Base-by-base conservation (phyloP, 2,329 filamentous ascomycete genomes). In the Rhinocladiella mackenziei region DNA sequence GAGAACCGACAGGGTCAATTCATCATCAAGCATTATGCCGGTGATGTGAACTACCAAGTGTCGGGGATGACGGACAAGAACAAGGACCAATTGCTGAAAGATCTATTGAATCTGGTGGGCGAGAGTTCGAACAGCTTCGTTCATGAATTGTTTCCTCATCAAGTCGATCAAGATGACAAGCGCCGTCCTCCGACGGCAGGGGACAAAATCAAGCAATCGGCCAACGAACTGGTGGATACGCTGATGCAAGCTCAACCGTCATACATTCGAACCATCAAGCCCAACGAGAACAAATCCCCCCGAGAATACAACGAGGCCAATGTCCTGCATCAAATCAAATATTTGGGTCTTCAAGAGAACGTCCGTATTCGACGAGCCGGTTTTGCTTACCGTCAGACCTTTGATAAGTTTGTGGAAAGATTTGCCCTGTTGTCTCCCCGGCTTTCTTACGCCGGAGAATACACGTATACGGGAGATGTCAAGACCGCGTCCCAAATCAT, bases 41-140 rank as follows among this genome's bases (percentile, higher is more conserved):
- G 92, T 67, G 92, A 98, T 67, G 92, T 98, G 56, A 83, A 81
- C 55, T 98, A 98, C 65, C 86, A 86, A 1, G 84, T 97, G 2
- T 87, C 94, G 44, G 92, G 92, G 48, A 98, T 98, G 73, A 98
- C 92, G 1, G 92, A 98, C 66, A 98, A 98, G 77, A 98, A 97
- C 74, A 98, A 97, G 74, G 92, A 98, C 62, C 88, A 94, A 66
- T 75, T 98, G 32, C 73, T 97, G 46, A 98, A 98, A 72, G 92
- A 95, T 57, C 73, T 98, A 30, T 76, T 97, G 39, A 91, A 87
- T 61, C 74, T 98, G 26, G 85, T 95, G 60, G 83, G 84, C 50
- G 80, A 81, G 55, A 96, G 89, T 61, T 77, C 80, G 45, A 97
- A 97, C 67, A 68, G 72, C 13, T 98, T 97, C 58, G 73, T 97